These are phyloP conservation scores for Beauveria varroae DNA, from an alignment of 2,329 filamentous ascomycete species.

Conservation along the genomic window DNA sequence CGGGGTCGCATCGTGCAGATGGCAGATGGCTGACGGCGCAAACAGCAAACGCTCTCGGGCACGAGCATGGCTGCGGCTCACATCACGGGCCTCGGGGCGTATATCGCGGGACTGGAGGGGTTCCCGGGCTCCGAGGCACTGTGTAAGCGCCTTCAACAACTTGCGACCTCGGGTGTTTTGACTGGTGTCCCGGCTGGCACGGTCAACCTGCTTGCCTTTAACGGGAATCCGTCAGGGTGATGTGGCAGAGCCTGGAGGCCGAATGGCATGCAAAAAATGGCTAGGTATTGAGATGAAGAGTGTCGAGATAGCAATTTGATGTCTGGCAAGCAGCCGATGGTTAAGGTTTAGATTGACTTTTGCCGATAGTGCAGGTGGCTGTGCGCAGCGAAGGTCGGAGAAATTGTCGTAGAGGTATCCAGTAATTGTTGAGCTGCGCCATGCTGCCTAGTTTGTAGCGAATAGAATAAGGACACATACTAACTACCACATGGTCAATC, in stretches of 20 bases:
- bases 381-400: neutral
- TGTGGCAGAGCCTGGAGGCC: no score
- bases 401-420: no score
- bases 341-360: neutral
- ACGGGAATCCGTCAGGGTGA: slow-evolving; percentile 26
- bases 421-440: neutral
- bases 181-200: slow-evolving; percentile 32
- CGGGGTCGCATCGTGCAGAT: neutral
- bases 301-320: no score
- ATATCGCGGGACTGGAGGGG: slow-evolving; percentile 9
- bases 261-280: no score
- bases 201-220: slow-evolving; percentile 45
- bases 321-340: neutral
- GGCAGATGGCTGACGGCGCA: neutral
- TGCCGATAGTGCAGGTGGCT: neutral
- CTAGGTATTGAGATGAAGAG: no score
- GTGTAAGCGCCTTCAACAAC: slow-evolving; percentile 34
- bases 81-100: slow-evolving; percentile 30
- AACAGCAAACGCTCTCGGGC: slow-evolving; percentile 29
- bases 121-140: slow-evolving; percentile 35
- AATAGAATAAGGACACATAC: neutral
- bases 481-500: neutral
- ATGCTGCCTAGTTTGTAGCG: neutral
- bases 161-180: slow-evolving; percentile 32
- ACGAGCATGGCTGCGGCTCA: slow-evolving; percentile 41